Evolutionary conservation across 306 rosid species (phyloP).

Genomic region (Glycine tomentella): DNA sequence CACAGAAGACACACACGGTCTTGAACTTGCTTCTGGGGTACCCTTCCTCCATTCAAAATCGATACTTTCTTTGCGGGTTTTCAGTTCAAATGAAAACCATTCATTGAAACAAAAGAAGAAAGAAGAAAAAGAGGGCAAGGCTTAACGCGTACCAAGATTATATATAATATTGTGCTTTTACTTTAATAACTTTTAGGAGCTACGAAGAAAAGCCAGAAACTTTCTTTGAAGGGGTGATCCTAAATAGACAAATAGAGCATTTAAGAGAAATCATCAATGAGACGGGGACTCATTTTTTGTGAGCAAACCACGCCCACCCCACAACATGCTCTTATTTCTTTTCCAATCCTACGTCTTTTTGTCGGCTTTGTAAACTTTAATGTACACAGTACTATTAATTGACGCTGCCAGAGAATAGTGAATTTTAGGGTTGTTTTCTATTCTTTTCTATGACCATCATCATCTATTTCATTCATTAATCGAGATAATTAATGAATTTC

Average conservation of each 20-base stretch:
- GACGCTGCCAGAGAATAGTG: background rate
- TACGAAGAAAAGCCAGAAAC: slow-evolving; percentile 44
- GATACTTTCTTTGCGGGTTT: slow-evolving; percentile 39
- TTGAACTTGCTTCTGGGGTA: slow-evolving; percentile 70
- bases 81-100: slow-evolving; percentile 49
- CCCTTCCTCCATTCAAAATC: slow-evolving; percentile 73
- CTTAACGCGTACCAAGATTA: slow-evolving; percentile 41
- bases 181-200: slow-evolving; percentile 44
- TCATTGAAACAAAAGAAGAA: slow-evolving; percentile 46
- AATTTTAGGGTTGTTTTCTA: slow-evolving; percentile 17
- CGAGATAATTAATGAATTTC: background rate
- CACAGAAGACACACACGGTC: slow-evolving; percentile 90
- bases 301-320: slow-evolving; percentile 57
- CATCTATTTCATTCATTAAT: background rate
- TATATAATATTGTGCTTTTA: background rate
- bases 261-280: slow-evolving; percentile 42
- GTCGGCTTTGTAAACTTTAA: slow-evolving; percentile 51
- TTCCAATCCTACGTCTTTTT: slow-evolving; percentile 57
- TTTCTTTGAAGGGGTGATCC: slow-evolving; percentile 51
- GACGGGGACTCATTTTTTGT: slow-evolving; percentile 36
- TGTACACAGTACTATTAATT: background rate
- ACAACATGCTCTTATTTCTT: slow-evolving; percentile 53
- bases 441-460: background rate
- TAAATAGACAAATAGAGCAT: slow-evolving; percentile 46
- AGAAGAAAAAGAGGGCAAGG: slow-evolving; percentile 20